Evolutionary conservation across 1,139 yeast species (phyloP).

Genomic region (Hanseniaspora gamundiae): DNA sequence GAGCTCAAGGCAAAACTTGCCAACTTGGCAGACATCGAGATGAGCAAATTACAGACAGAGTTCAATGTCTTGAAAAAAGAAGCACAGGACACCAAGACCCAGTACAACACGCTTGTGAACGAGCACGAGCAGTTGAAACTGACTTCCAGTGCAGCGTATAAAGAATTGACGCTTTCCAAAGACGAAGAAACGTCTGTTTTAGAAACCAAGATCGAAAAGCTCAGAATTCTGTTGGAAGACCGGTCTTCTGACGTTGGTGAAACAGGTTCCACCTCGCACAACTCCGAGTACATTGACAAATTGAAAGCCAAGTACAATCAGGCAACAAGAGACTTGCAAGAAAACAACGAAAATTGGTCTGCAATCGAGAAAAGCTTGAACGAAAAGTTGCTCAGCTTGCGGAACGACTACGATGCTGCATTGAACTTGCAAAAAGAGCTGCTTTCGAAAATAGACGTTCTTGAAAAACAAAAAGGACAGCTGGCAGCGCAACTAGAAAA

Average conservation of each 20-base stretch:
- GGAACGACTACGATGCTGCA: constrained; percentile 18
- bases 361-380: constrained; percentile 44
- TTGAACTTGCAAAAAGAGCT: background rate
- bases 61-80: constrained; percentile 20
- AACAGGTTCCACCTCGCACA: constrained; percentile 18
- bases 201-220: constrained; percentile 33
- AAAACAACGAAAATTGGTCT: constrained; percentile 59
- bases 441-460: background rate
- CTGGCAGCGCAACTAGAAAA: background rate
- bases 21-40: constrained; percentile 16
- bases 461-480: background rate
- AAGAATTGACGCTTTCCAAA: constrained; percentile 17
- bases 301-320: constrained; percentile 49
- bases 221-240: constrained; percentile 31
- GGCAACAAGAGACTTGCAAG: constrained; percentile 19
- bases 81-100: constrained; percentile 13
- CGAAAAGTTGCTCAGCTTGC: constrained; percentile 35
- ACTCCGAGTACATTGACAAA: constrained; percentile 33
- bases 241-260: constrained; percentile 11
- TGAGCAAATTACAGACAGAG: constrained; percentile 22
- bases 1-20: constrained; percentile 8
- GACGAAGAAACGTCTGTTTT: constrained; percentile 20
- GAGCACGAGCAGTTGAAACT: constrained; percentile 17
- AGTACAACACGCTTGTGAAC: constrained; percentile 6
- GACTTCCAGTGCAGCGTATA: constrained; percentile 14